Evolutionary conservation across 1,284 basidiomycete genomes (phyloP), one percentile per base, ranked within the genome.

Genomic region (Mycena sp.): DNA sequence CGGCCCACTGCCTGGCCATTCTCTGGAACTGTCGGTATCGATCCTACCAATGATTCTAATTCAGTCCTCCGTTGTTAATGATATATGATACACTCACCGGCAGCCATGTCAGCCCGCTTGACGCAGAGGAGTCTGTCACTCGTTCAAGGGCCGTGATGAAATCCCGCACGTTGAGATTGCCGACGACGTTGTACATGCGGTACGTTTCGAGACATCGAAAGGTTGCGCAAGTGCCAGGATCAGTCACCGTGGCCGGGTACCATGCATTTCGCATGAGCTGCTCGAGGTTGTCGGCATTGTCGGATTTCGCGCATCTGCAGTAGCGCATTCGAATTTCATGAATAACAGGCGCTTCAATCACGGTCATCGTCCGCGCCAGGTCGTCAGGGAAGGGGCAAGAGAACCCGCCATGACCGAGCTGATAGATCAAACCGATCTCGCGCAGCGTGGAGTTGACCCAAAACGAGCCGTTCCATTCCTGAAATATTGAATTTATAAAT

Each of bases 1-100:
- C 71, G 9, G 61, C 55, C 65, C 63, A 76, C 44, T 76, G 74
- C 1, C 62, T 62, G 4, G 71, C 30, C 73, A 74, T 74, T 1
- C 66, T 64, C 13, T 39, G 50, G 44, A 76, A 73, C 9, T 61
- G 54, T 39, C 72, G 70, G 20, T 70, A 65, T 0, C 71, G 65
- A 41, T 73, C 65, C 70, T 73, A 52, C 9, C 14, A 30, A 34
- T 55, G 20, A 46, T 18, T 1, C 30, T 60, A 37, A n/a, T 14
- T 18, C 50, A 10, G 30, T 34, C 30, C 34, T 16, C 13, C 7
- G 16, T 41, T 18, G 2, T 52, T 48, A 25, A 7, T 18, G 56
- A 56, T 22, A 30, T 16, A 37, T 16, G 22, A 3, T 9, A 44
- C 13, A 37, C 61, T 14, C 38, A 69, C 71, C 39, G 59, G 67